A percentile compares a stretch with the other conserved stretches of the same genome.
Evolutionary conservation across 495 filamentous ascomycete species (phyloP).

Genomic region (Hypoxylon fragiforme): DNA sequence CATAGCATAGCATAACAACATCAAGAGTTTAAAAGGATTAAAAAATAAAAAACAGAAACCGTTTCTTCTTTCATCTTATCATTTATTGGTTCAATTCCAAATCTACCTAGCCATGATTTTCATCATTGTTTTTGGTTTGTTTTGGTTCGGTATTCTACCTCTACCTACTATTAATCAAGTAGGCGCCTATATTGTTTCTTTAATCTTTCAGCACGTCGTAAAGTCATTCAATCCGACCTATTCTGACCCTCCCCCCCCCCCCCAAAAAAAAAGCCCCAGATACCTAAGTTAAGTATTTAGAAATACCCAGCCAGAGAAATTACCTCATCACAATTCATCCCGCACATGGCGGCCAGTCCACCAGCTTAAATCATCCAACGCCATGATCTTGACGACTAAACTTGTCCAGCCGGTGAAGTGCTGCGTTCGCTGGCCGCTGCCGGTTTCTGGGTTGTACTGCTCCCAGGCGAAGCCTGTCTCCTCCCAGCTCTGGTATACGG

Average conservation of each 20-base stretch:
- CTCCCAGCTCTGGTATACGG: slow-evolving; percentile 84
- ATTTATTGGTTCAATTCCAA: neutral
- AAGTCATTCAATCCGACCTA: neutral
- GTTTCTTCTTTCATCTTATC: neutral
- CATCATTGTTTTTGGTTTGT: too few species aligned
- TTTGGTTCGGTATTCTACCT: neutral
- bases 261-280: too few species aligned
- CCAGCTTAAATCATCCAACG: slow-evolving; percentile 60
- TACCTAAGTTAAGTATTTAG: too few species aligned
- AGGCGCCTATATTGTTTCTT: too few species aligned
- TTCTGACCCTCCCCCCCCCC: too few species aligned
- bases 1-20: neutral
- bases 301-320: too few species aligned
- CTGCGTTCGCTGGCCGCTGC: slow-evolving; percentile 89
- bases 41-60: neutral
- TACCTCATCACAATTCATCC: slow-evolving; percentile 40
- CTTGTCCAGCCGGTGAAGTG: slow-evolving; percentile 99
- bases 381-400: slow-evolving; percentile 96
- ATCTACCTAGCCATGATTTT: too few species aligned
- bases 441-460: slow-evolving; percentile 94
- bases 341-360: slow-evolving; percentile 18
- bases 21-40: neutral
- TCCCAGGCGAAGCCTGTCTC: slow-evolving; percentile 98
- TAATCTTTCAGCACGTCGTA: neutral
- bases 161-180: too few species aligned